These are phyloP conservation scores for Arthrobotrys megalospora DNA, from an alignment of 2,329 filamentous ascomycete genomes.

Conservation along the genomic window DNA sequence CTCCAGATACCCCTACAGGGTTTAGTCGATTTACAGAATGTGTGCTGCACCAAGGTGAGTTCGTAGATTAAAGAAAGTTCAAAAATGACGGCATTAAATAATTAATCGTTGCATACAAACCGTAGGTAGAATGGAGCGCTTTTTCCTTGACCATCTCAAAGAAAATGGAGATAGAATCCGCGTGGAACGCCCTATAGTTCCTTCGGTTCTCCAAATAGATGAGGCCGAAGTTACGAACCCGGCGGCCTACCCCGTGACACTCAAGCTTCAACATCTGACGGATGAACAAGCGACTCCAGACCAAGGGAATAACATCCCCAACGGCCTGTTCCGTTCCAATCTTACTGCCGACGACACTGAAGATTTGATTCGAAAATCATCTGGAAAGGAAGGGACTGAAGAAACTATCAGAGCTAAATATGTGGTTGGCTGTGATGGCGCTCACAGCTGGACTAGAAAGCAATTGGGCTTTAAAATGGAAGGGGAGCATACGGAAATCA, in stretches of 20 bases:
- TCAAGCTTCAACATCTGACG: slow-evolving; percentile 73
- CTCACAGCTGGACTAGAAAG: slow-evolving; percentile 76
- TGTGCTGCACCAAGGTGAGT: slow-evolving; percentile 77
- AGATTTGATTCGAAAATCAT: slow-evolving; percentile 37
- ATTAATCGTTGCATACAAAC: neutral
- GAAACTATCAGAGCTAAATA: slow-evolving; percentile 74
- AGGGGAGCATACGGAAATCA: slow-evolving; percentile 73
- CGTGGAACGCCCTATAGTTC: slow-evolving; percentile 76
- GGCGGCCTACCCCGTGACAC: slow-evolving; percentile 74
- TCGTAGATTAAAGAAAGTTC: neutral
- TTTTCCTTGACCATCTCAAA: slow-evolving; percentile 76
- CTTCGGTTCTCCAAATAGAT: slow-evolving; percentile 73
- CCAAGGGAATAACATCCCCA: slow-evolving; percentile 66
- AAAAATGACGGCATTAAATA: neutral
- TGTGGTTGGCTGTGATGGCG: slow-evolving; percentile 78
- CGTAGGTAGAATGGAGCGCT: slow-evolving; percentile 73
- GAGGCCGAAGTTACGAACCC: slow-evolving; percentile 70
- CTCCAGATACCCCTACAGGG: slow-evolving; percentile 76
- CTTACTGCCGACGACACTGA: slow-evolving; percentile 73
- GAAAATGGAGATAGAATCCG: slow-evolving; percentile 71
- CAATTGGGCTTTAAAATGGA: slow-evolving; percentile 73
- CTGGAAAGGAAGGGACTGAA: slow-evolving; percentile 66
- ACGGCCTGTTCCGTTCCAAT: slow-evolving; percentile 76
- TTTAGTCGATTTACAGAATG: slow-evolving; percentile 77
- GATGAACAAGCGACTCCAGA: slow-evolving; percentile 74